Base-by-base conservation (phyloP, 1,284 basidiomycete species). In the Leccinum fallax region DNA sequence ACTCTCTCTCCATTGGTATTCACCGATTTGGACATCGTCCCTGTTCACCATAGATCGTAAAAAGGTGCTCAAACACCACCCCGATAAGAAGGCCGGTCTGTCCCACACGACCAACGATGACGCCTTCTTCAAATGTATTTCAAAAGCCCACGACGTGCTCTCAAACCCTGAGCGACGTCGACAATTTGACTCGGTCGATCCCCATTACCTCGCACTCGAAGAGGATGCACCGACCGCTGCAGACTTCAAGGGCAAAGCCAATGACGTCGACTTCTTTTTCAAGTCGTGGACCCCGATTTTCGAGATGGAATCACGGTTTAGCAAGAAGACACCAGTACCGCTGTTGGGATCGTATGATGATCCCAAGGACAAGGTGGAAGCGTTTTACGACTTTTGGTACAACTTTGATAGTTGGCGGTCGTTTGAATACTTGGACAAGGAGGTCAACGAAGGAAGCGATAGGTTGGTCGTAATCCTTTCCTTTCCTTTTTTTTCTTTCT, bases 311-410 rank as follows among this genome's bases (percentile, higher is more conserved):
- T 87, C 90, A 3, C 88, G 96, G 53, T 99, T 99, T 85, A 96
- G 93, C 71, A 90, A 90, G 71, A 83, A 79, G 61, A 88, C 92
- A 71, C 94, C 95, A n/a, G 95, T 96, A 5, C 95, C 95, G 13
- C 77, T 82, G 66, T 84, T 98, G 24, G 96, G 97, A 21, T 78
- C 80, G 51, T 80, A 84, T 64, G 85, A 92, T 63, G 87, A 91
- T 26, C 76, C 86, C 64, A 96, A 97, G 78, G 85, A 87, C 63
- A 85, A 88, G 63, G 96, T 98, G 64, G 93, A 98, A 77, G 84
- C 81, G 19, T 98, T 99, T 83, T 99, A 98, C 83, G 92, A 98
- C 79, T 98, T 97, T 79, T 99, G 94, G 93, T 98, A 98, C 85
- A 97, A 97, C 85, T 98, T 99, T 79, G 96, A 98, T 78, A 94